Conservation (phyloP, 176 grass and related monocot genomes). For the Dendrocalamus sinicus region DNA sequence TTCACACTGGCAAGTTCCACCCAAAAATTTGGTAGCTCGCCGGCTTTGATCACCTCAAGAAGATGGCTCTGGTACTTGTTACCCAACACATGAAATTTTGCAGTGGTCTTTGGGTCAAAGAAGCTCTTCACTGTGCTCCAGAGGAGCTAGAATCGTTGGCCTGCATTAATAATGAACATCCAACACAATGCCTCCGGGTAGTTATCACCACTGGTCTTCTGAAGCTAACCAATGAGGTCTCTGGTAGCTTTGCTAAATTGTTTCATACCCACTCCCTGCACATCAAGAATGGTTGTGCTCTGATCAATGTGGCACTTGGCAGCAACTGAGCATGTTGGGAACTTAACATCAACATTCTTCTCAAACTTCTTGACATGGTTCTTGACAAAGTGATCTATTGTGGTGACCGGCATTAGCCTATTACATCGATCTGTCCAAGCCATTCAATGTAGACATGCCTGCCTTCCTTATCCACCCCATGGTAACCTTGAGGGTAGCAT, state of each 20-base stretch:
- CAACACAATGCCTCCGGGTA: slow-evolving; percentile 91
- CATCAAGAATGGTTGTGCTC: slow-evolving; percentile 96
- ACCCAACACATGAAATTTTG: slow-evolving; percentile 90
- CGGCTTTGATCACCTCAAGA: slow-evolving; percentile 95
- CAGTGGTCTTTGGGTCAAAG: slow-evolving; percentile 95
- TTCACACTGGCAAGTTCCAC: slow-evolving; percentile 84
- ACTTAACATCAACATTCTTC: slow-evolving; percentile 85
- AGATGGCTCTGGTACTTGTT: slow-evolving; percentile 98
- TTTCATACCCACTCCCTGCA: slow-evolving; percentile 92
- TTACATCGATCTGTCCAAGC: slow-evolving; percentile 77
- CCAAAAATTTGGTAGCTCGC: slow-evolving; percentile 95
- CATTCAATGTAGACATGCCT: slow-evolving; percentile 90
- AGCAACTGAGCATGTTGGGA: slow-evolving; percentile 90
- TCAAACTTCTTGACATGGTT: slow-evolving; percentile 97
- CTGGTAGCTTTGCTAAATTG: slow-evolving; percentile 94
- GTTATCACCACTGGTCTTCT: slow-evolving; percentile 92
- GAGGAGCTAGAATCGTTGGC: slow-evolving; percentile 86
- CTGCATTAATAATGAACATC: slow-evolving; percentile 99
- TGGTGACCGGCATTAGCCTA: slow-evolving; percentile 95
- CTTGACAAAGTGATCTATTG: slow-evolving; percentile 91
- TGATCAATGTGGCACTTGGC: slow-evolving; percentile 87
- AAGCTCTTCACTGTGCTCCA: slow-evolving; percentile 95
- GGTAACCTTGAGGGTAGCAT: slow-evolving; percentile 97
- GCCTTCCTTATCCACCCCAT: slow-evolving; percentile 96
- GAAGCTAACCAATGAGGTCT: slow-evolving; percentile 82